Evolutionary conservation across 768 basidiomycete species (phyloP).

Genomic region (Clathrus columnatus): DNA sequence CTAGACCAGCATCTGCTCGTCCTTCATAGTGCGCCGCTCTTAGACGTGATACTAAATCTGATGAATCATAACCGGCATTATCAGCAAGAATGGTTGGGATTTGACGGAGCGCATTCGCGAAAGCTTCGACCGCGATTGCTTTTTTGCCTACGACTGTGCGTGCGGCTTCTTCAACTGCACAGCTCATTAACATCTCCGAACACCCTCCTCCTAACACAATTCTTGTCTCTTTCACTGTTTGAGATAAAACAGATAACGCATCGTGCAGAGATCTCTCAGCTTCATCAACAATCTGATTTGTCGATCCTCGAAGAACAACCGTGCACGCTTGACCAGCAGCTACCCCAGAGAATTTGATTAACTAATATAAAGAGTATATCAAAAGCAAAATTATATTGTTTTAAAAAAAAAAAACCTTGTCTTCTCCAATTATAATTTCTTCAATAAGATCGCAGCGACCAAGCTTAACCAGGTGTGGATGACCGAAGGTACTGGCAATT

Average conservation of each 20-base stretch:
- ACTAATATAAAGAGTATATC: conserved; percentile 41
- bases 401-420: conserved; percentile 53
- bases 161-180: conserved; percentile 84
- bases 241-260: conserved; percentile 92
- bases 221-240: conserved; percentile 95
- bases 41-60: conserved; percentile 82
- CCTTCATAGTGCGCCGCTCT: conserved; percentile 94
- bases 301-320: conserved; percentile 93
- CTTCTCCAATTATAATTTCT: conserved; percentile 99
- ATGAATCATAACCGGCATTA: conserved; percentile 97
- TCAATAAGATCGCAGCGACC: conserved; percentile 93
- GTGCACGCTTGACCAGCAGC: conserved; percentile 97
- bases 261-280: conserved; percentile 97
- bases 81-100: conserved; percentile 96
- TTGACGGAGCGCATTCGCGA: conserved; percentile 79
- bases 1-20: conserved; percentile 73
- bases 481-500: conserved; percentile 91
- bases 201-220: conserved; percentile 94
- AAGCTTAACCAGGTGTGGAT: conserved; percentile 85
- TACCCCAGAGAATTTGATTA: conserved; percentile 99
- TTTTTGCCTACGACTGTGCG: conserved; percentile 87
- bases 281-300: conserved; percentile 98
- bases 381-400: not conserved
- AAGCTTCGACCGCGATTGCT: conserved; percentile 90
- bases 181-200: conserved; percentile 96